Base-by-base conservation (phyloP, 78 protist genomes). In the Dictyostelium purpureum region DNA sequence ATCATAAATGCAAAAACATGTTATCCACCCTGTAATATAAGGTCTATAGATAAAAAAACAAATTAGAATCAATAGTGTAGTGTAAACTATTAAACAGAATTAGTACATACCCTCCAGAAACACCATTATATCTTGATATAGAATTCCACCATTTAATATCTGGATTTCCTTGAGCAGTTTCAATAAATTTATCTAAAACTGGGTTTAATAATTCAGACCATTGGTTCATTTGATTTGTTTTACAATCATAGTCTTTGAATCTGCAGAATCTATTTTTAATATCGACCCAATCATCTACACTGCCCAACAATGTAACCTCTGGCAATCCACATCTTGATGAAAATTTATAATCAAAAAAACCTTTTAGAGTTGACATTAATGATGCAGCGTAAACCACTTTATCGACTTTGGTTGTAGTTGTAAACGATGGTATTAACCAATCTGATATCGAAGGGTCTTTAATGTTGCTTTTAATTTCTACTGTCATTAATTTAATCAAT, bases 161-260 rank as follows among this genome's bases (percentile, higher is more conserved):
- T 2, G 83, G 33, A 24, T 66, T 49, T 7, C 94, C 94, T 12
- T 19, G 11, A 12, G 82, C 75, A 16, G 87, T 33, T 0, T 1
- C 35, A 24, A 89, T 28, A 35, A 89, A 49, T 38, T 89, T 43
- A 43, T 79, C 89, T 7, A 67, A 31, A 12, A 89, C 37, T 24
- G 94, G 89, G 16, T 45, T 7, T n/a, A 89, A 73, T 65, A 79
- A 54, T 21, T 14, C 79, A 9, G 35, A 18, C 95, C 95, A 90
- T 71, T 82, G 79, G 0, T 24, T 90, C 93, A 90, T 90, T 12
- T 28, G 35, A 24, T n/a, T 38, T 19, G 77, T 56, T 4, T n/a
- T 35, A 51, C 28, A 33, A n/a, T 76, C 69, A 61, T 80, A 79
- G 78, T 77, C 74, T 18, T 5, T 38, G 37, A 92, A 40, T 42